phyloP scores from a whole-genome alignment of 805 yeast genomes.

The Myxozyma nipponensis region DNA sequence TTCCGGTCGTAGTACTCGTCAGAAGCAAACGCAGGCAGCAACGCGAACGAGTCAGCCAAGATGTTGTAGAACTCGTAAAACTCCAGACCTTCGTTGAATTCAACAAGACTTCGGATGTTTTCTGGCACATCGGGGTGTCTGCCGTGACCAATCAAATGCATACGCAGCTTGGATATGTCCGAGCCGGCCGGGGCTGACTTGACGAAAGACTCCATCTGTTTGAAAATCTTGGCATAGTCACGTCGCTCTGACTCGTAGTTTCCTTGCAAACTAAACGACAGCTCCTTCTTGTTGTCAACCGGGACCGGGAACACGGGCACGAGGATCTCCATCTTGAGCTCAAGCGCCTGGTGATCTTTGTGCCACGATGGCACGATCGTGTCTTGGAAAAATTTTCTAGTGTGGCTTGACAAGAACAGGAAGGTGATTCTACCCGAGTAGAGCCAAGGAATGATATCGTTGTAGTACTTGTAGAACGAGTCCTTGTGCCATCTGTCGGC shows the following conservation, averaged over 20 bases:
- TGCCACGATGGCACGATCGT: constrained; percentile 21
- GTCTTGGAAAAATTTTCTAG: constrained; percentile 19
- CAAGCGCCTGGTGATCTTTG: constrained; percentile 10
- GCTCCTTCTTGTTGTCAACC: constrained; percentile 20
- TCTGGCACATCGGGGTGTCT: constrained; percentile 24
- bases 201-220: constrained; percentile 17
- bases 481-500: constrained; percentile 25
- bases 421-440: constrained; percentile 22
- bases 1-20: constrained; percentile 27
- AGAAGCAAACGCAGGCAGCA: constrained; percentile 25
- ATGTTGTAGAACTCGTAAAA: constrained; percentile 23
- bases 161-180: constrained; percentile 15
- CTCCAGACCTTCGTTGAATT: constrained; percentile 26
- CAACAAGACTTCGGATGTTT: constrained; percentile 15
- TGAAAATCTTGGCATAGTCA: constrained; percentile 23
- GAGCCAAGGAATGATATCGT: constrained; percentile 23
- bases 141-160: constrained; percentile 27
- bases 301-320: constrained; percentile 29
- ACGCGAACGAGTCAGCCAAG: constrained; percentile 23
- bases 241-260: constrained; percentile 27
- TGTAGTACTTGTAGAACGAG: constrained; percentile 19
- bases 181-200: constrained; percentile 11
- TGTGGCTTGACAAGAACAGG: constrained; percentile 25
- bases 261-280: constrained; percentile 23
- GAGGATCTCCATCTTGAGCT: constrained; percentile 12